Evolutionary conservation across 306 rosid genomes (phyloP).

Genomic region (Acacia melanoxylon): DNA sequence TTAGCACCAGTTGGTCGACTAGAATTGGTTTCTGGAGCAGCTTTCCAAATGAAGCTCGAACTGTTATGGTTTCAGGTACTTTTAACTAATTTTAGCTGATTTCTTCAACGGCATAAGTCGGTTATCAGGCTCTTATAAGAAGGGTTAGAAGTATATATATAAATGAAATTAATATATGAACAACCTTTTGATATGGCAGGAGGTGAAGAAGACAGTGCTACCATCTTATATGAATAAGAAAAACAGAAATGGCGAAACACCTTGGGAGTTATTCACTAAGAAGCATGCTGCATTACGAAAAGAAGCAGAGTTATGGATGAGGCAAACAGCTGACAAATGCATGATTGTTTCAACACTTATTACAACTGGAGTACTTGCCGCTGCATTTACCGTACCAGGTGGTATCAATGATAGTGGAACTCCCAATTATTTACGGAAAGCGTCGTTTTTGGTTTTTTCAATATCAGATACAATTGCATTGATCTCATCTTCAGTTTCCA

Average conservation of each 20-base stretch:
- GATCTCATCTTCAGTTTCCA: neutral
- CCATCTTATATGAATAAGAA: neutral
- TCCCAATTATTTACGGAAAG: neutral
- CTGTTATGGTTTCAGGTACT: neutral
- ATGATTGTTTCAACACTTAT: neutral
- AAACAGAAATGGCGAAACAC: accelerated
- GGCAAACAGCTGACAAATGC: neutral
- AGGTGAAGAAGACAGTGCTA: neutral
- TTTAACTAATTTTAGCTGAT: neutral
- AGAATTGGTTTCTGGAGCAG: too few species aligned
- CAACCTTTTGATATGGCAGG: neutral
- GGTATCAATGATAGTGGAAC: neutral
- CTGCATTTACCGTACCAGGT: neutral
- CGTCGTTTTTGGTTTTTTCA: neutral
- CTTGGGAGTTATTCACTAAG: neutral
- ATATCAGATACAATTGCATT: too few species aligned
- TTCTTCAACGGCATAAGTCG: too few species aligned
- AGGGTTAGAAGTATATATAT: too few species aligned
- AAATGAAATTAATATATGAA: neutral
- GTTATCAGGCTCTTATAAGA: too few species aligned
- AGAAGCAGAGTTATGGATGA: neutral
- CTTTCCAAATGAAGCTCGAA: neutral
- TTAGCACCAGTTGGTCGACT: neutral
- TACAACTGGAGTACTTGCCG: neutral
- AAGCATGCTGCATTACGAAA: neutral